Evolutionary conservation across 345 rosid genomes (phyloP).

Genomic region (Hypericum perforatum): DNA sequence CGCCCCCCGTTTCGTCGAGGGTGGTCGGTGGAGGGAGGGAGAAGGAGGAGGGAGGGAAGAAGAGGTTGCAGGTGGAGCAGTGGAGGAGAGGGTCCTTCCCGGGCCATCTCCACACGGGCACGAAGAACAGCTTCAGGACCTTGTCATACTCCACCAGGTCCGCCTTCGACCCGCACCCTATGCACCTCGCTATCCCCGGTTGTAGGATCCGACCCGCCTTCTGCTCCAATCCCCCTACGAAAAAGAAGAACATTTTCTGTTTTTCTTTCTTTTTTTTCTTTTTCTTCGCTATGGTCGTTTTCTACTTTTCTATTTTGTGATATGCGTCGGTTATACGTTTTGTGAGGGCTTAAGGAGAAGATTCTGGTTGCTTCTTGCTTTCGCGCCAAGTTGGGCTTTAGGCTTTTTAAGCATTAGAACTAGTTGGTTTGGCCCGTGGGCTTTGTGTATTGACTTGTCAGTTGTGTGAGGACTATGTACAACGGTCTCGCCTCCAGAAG

Average conservation of each 20-base stretch:
- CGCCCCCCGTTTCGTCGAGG: constrained; percentile 13
- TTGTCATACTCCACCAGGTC: constrained; percentile 86
- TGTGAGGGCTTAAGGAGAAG: too few relatives aligned
- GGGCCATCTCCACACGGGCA: constrained; percentile 88
- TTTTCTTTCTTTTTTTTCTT: too few relatives aligned
- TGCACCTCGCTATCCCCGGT: constrained; percentile 58
- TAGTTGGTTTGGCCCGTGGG: too few relatives aligned
- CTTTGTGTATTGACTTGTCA: too few relatives aligned
- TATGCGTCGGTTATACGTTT: too few relatives aligned
- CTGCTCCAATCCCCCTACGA: constrained; percentile 78
- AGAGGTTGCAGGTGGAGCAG: constrained; percentile 52
- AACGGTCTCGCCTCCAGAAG: too few relatives aligned
- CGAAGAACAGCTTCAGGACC: constrained; percentile 69
- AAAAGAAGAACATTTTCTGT: constrained; percentile 67
- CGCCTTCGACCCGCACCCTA: constrained; percentile 57
- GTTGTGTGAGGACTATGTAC: too few relatives aligned
- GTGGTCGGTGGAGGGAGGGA: constrained; percentile 18
- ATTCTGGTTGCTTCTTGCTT: too few relatives aligned
- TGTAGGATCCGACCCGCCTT: constrained; percentile 60
- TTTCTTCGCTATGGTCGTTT: too few relatives aligned
- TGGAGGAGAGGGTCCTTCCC: constrained; percentile 48
- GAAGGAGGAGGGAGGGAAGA: constrained; percentile 42
- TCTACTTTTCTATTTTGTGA: too few relatives aligned
- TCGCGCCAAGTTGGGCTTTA: too few relatives aligned
- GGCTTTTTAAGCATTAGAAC: too few relatives aligned